Conservation (phyloP, 2,329 filamentous ascomycete genomes). For the Cyphellophora europaea region DNA sequence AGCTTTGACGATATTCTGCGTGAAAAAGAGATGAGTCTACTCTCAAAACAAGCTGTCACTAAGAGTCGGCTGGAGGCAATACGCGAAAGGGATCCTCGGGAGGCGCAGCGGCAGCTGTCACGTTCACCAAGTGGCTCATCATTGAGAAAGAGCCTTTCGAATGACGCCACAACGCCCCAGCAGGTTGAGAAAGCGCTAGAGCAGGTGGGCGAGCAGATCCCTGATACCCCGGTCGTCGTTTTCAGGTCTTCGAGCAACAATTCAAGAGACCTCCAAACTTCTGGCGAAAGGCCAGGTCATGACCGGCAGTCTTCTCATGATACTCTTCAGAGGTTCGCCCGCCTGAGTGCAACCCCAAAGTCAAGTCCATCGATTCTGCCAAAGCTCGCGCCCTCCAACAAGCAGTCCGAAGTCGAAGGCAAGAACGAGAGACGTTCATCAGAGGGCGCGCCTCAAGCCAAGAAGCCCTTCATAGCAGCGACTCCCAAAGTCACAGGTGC, state of each 20-base stretch:
- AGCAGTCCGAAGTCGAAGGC: not conserved
- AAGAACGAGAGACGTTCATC: not conserved
- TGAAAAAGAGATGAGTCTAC: slow-evolving; percentile 16
- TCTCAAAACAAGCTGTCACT: slow-evolving; percentile 14
- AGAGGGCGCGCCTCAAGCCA: not conserved
- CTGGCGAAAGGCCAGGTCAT: too few species aligned
- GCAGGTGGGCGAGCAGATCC: slow-evolving; percentile 23
- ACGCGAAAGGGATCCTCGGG: slow-evolving; percentile 11
- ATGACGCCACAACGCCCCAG: not conserved
- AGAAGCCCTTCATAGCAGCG: slow-evolving; percentile 5
- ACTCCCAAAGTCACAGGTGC: slow-evolving; percentile 36
- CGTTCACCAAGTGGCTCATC: slow-evolving; percentile 7
- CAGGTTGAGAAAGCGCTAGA: slow-evolving; percentile 5
- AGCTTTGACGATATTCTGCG: slow-evolving; percentile 15
- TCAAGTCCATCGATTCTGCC: slow-evolving; percentile 4
- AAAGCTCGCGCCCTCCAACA: slow-evolving; percentile 1
- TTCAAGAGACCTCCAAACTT: slow-evolving; percentile 8
- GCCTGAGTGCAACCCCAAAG: slow-evolving; percentile 19
- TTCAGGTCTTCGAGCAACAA: slow-evolving; percentile 21
- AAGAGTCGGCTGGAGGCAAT: slow-evolving; percentile 17
- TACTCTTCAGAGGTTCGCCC: slow-evolving; percentile 32
- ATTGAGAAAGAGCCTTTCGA: slow-evolving; percentile 1
- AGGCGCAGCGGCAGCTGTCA: slow-evolving; percentile 13
- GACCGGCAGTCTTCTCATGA: slow-evolving; percentile 29
- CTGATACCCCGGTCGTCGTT: slow-evolving; percentile 29